A percentile compares a stretch with the other conserved stretches of the same genome.
phyloP scores from a whole-genome alignment of 495 filamentous ascomycete species.

The Cryomyces antarcticus region DNA sequence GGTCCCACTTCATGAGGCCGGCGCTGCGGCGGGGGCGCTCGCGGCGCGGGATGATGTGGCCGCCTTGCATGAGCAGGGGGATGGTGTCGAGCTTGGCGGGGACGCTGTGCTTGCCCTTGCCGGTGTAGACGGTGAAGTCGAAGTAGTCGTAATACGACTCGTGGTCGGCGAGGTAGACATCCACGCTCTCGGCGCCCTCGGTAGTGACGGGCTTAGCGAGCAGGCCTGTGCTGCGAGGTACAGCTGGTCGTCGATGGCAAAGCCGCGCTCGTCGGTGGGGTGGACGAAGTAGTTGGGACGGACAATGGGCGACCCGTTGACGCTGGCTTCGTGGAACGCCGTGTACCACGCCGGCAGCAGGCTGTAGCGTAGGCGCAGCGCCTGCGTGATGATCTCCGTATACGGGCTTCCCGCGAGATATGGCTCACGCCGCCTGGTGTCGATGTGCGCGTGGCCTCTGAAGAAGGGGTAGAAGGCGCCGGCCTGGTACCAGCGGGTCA shows the following conservation, averaged over 20 bases:
- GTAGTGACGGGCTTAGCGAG: conserved; percentile 72
- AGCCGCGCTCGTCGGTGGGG: conserved; percentile 67
- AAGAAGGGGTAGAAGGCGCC: conserved; percentile 98
- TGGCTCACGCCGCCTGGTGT: conserved; percentile 81
- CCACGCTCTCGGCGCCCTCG: conserved; percentile 47
- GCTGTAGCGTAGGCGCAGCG: conserved; percentile 72
- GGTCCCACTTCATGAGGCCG: conserved; percentile 58
- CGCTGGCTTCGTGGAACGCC: conserved; percentile 73
- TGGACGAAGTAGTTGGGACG: conserved; percentile 82
- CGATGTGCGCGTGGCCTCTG: conserved; percentile 94
- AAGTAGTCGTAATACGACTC: conserved; percentile 91
- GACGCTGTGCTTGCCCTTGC: conserved; percentile 40
- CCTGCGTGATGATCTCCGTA: conserved; percentile 64
- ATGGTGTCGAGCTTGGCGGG: conserved; percentile 65
- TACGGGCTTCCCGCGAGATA: conserved; percentile 76
- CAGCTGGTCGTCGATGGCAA: conserved; percentile 79
- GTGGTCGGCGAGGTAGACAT: conserved; percentile 71
- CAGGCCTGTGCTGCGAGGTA: conserved; percentile 70
- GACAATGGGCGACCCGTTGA: conserved; percentile 69
- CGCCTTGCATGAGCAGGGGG: conserved; percentile 76
- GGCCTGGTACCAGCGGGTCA: conserved; percentile 89
- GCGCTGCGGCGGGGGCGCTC: conserved; percentile 70
- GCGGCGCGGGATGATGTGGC: conserved; percentile 76
- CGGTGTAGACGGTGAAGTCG: conserved; percentile 52
- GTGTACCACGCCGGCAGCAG: conserved; percentile 93